Evolutionary conservation across 257 asterid genomes (phyloP).

Genomic region (Plantago major): DNA sequence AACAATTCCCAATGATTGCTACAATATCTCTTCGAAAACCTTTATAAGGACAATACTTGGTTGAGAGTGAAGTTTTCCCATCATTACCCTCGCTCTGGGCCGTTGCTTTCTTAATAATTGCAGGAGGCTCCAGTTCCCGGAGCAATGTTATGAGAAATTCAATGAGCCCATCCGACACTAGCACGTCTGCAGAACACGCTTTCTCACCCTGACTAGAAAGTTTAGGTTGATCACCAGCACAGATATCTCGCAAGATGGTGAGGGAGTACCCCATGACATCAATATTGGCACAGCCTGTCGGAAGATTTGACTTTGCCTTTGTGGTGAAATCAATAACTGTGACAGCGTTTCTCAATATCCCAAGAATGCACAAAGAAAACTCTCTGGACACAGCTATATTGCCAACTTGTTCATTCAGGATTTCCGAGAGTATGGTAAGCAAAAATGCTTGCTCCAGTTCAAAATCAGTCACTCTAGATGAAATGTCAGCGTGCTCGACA

Average conservation of each 20-base stretch:
- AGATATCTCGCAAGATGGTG: constrained; percentile 60
- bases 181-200: constrained; percentile 32
- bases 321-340: constrained; percentile 37
- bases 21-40: constrained; percentile 82
- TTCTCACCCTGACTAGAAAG: constrained; percentile 22
- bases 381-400: constrained; percentile 34
- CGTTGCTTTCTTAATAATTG: constrained; percentile 47
- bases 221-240: constrained; percentile 40
- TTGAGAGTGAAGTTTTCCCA: constrained; percentile 19
- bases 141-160: constrained; percentile 53
- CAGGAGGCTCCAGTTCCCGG: constrained; percentile 65
- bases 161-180: constrained; percentile 58
- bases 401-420: constrained; percentile 40
- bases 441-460: constrained; percentile 49
- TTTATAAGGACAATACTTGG: constrained; percentile 59
- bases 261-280: constrained; percentile 70
- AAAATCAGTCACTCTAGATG: constrained; percentile 25
- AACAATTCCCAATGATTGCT: constrained; percentile 68
- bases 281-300: constrained; percentile 49
- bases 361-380: constrained; percentile 38
- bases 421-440: constrained; percentile 51
- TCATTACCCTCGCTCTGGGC: constrained; percentile 22
- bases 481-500: constrained; percentile 13
- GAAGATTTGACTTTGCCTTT: constrained; percentile 45
- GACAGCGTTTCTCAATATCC: constrained; percentile 38